phyloP scores from a whole-genome alignment of 306 rosid species.

The Sesbania bispinosa region DNA sequence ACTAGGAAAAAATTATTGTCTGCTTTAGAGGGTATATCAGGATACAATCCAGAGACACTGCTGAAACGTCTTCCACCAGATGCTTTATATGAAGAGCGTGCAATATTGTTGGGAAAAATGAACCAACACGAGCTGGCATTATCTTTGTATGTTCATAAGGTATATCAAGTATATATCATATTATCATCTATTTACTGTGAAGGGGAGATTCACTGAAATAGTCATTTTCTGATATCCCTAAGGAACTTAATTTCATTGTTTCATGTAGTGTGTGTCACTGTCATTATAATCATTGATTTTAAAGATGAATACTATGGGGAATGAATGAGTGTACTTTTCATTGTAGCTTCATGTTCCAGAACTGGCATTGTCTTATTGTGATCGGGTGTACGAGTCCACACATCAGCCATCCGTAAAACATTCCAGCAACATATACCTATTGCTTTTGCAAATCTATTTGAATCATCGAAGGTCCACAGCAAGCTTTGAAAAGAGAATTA shows the following conservation, averaged over 20 bases:
- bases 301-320: slow-evolving; percentile 26
- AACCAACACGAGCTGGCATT: slow-evolving; percentile 96
- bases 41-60: slow-evolving; percentile 84
- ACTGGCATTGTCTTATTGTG: slow-evolving; percentile 88
- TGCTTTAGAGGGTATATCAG: slow-evolving; percentile 76
- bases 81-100: slow-evolving; percentile 95
- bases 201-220: background rate
- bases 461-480: slow-evolving; percentile 80
- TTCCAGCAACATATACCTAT: slow-evolving; percentile 76
- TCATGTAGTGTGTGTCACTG: too few relatives aligned
- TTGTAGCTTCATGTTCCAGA: slow-evolving; percentile 85
- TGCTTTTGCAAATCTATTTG: slow-evolving; percentile 87
- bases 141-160: slow-evolving; percentile 93
- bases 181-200: background rate
- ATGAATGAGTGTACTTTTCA: slow-evolving; percentile 18
- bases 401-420: slow-evolving; percentile 60
- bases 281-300: too few relatives aligned
- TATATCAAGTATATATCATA: slow-evolving; percentile 28
- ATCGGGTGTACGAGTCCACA: slow-evolving; percentile 68
- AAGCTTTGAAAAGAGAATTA: slow-evolving; percentile 73
- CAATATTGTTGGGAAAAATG: slow-evolving; percentile 86
- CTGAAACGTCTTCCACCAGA: slow-evolving; percentile 77
- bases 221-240: slow-evolving; percentile 1
- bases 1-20: slow-evolving; percentile 82
- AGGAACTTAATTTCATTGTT: too few relatives aligned